Evolutionary conservation across 768 basidiomycete genomes (phyloP).

Genomic region (Suillus alpinus): DNA sequence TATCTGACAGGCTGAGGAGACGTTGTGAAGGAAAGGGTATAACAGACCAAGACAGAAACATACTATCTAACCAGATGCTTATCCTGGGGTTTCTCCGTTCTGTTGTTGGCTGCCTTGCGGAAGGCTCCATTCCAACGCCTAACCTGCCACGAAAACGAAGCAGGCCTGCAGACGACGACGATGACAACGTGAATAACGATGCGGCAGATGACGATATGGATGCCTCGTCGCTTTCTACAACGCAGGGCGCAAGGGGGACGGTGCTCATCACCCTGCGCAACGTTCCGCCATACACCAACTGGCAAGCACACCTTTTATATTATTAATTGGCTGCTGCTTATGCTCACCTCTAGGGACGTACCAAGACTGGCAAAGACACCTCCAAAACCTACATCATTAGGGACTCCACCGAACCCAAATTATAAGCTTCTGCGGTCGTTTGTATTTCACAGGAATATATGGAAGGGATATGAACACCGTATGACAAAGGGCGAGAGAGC

Average conservation of each 20-base stretch:
- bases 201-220: slow-evolving; percentile 17
- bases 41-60: slow-evolving; percentile 90
- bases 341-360: slow-evolving; percentile 54
- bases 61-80: slow-evolving; percentile 82
- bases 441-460: slow-evolving; percentile 62
- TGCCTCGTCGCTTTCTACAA: neutral
- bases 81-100: slow-evolving; percentile 81
- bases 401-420: slow-evolving; percentile 54
- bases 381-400: slow-evolving; percentile 47
- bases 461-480: slow-evolving; percentile 89
- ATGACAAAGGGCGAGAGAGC: slow-evolving; percentile 88
- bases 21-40: slow-evolving; percentile 72
- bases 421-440: slow-evolving; percentile 80
- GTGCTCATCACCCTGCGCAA: slow-evolving; percentile 86
- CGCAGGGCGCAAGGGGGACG: slow-evolving; percentile 51
- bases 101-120: slow-evolving; percentile 55
- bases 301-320: slow-evolving; percentile 43
- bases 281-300: slow-evolving; percentile 81
- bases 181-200: slow-evolving; percentile 33
- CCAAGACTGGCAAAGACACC: slow-evolving; percentile 74
- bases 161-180: slow-evolving; percentile 29
- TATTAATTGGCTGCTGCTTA: slow-evolving; percentile 13
- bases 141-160: slow-evolving; percentile 43
- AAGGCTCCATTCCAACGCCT: slow-evolving; percentile 52
- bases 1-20: neutral